These are phyloP conservation scores for Cardamine resedifolia DNA, from an alignment of 345 rosid genomes.

Conservation along the genomic window DNA sequence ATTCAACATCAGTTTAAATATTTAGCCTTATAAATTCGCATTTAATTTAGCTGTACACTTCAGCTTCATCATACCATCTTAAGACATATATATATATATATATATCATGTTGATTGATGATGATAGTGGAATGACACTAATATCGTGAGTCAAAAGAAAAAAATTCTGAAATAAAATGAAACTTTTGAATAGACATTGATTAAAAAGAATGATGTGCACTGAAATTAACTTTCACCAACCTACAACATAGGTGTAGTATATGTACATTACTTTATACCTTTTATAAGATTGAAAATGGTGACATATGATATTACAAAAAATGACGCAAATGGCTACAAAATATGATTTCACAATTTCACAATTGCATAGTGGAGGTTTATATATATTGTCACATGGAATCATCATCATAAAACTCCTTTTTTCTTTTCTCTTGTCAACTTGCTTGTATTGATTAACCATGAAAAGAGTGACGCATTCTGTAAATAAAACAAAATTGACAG, in stretches of 20 bases:
- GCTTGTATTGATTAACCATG: slow-evolving; percentile 13
- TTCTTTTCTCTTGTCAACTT: not conserved
- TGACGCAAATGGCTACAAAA: not conserved
- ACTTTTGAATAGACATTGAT: not conserved
- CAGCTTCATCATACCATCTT: not conserved
- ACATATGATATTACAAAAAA: not conserved
- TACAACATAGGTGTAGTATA: not conserved
- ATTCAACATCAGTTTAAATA: not conserved
- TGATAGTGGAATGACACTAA: not conserved
- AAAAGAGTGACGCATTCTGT: not conserved
- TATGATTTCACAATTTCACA: not conserved
- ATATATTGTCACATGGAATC: not conserved
- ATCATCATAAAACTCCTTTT: not conserved
- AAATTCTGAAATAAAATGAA: not conserved
- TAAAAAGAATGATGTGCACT: not conserved
- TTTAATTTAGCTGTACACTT: not conserved
- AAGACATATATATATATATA: too few relatives aligned
- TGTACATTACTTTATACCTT: not conserved
- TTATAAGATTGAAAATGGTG: not conserved
- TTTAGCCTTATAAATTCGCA: not conserved
- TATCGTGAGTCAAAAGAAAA: not conserved
- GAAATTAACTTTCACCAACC: not conserved
- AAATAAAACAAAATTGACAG: not conserved
- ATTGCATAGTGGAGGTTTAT: not conserved
- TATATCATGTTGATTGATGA: not conserved